Conservation (phyloP, 352 stramenopile genomes). For the Pythium brachiatum region DNA sequence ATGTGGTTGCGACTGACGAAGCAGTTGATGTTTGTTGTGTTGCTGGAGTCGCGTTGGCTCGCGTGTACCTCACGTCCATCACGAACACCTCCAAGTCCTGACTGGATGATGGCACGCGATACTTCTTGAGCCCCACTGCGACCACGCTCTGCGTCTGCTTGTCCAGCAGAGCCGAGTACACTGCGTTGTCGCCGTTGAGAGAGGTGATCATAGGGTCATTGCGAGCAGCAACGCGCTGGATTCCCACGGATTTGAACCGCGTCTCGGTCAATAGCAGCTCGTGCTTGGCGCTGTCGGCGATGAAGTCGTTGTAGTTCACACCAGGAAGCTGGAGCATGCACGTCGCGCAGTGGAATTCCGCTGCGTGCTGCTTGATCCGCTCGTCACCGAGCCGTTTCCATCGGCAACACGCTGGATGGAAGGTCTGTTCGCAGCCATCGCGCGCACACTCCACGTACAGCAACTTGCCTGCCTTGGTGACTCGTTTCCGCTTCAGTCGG, state of each 20-base stretch:
- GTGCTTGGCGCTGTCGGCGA: conserved; percentile 41
- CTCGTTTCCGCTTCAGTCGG: conserved; percentile 23
- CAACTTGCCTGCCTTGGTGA: background rate
- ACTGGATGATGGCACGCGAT: conserved; percentile 40
- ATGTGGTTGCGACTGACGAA: background rate
- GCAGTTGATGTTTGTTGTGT: conserved; percentile 28
- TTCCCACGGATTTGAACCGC: conserved; percentile 41
- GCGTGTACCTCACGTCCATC: conserved; percentile 34
- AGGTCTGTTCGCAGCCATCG: conserved; percentile 55
- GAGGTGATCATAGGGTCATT: background rate
- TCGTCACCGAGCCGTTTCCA: conserved; percentile 43
- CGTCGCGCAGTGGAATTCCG: conserved; percentile 47
- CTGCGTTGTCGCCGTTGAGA: background rate
- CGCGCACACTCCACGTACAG: conserved; percentile 42
- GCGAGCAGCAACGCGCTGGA: conserved; percentile 22
- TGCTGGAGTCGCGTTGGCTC: conserved; percentile 23
- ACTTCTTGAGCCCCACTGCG: conserved; percentile 46
- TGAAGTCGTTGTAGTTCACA: conserved; percentile 64
- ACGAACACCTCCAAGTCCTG: conserved; percentile 54
- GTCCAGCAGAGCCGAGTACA: conserved; percentile 36
- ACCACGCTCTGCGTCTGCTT: conserved; percentile 39
- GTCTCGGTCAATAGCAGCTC: conserved; percentile 42
- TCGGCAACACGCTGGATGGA: conserved; percentile 64
- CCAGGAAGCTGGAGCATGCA: conserved; percentile 35
- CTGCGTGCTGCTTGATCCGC: conserved; percentile 14